Conservation (phyloP, 495 filamentous ascomycete species). For the Trichoderma parareesei region DNA sequence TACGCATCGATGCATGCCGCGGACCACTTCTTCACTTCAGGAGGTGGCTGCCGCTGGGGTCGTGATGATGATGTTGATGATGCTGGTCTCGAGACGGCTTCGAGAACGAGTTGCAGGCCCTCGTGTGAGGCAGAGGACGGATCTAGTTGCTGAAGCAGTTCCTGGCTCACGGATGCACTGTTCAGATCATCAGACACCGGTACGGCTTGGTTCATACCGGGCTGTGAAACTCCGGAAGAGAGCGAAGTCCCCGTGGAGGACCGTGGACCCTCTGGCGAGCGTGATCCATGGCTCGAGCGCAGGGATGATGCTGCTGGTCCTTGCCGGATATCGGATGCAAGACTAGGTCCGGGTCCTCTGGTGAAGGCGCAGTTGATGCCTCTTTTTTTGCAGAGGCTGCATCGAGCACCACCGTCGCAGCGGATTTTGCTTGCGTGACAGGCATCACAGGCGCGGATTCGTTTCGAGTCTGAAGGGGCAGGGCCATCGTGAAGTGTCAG, state of each 20-base stretch:
- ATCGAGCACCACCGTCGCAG: conserved; percentile 22
- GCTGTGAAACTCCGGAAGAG: background rate
- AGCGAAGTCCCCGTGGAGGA: background rate
- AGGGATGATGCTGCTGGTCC: background rate
- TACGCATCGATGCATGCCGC: conserved; percentile 8
- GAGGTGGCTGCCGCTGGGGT: background rate
- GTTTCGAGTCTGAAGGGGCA: conserved; percentile 7
- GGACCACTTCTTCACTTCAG: conserved; percentile 11
- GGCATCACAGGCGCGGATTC: conserved; percentile 18
- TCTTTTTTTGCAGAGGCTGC: conserved; percentile 20
- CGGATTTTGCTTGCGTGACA: conserved; percentile 24
- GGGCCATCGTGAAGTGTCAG: conserved; percentile 9
- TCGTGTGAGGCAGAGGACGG: background rate
- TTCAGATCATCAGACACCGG: background rate
- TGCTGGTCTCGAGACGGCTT: background rate
- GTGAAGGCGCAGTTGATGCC: conserved; percentile 20
- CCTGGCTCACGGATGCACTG: background rate
- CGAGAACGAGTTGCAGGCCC: background rate
- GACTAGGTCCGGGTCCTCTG: background rate
- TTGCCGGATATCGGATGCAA: background rate
- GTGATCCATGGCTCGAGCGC: background rate
- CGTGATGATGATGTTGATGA: background rate
- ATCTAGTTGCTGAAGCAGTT: background rate
- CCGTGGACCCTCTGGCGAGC: background rate
- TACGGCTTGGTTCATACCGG: background rate